Evolutionary conservation across 2,329 filamentous ascomycete genomes (phyloP).

Genomic region (Aureobasidium subglaciale): DNA sequence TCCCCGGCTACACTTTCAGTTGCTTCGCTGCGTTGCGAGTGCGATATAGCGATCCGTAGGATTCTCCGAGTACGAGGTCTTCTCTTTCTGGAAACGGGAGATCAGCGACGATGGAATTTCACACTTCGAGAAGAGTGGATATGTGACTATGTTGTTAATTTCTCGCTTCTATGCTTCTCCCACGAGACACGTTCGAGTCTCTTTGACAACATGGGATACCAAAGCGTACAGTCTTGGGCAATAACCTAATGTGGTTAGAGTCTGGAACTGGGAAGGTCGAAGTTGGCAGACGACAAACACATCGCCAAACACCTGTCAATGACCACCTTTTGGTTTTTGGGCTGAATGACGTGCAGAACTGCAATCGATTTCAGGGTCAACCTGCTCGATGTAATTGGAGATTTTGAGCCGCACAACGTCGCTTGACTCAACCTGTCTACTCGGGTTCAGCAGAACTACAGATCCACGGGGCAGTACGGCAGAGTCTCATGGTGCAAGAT

Average conservation of each 20-base stretch:
- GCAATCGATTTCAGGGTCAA: background rate
- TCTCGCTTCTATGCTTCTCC: background rate
- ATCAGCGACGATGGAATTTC: background rate
- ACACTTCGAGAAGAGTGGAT: background rate
- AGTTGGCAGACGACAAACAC: no score
- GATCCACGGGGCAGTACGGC: background rate
- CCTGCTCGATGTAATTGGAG: background rate
- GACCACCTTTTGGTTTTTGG: background rate
- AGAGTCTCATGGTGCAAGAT: background rate
- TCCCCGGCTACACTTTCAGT: background rate
- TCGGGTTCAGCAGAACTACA: background rate
- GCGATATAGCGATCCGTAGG: background rate
- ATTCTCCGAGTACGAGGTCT: background rate
- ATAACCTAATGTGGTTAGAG: no score
- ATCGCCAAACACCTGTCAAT: background rate
- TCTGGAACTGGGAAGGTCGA: no score
- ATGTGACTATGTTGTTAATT: background rate
- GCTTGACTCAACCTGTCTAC: background rate
- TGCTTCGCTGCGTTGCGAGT: background rate
- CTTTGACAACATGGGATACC: background rate
- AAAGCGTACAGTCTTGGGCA: no score
- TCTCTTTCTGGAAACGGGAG: slow-evolving; percentile 11
- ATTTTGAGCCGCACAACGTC: background rate
- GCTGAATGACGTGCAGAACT: no score
- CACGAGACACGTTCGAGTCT: background rate